Evolutionary conservation across 176 grass and related monocot species (phyloP).

Genomic region (Oryza brachyantha): DNA sequence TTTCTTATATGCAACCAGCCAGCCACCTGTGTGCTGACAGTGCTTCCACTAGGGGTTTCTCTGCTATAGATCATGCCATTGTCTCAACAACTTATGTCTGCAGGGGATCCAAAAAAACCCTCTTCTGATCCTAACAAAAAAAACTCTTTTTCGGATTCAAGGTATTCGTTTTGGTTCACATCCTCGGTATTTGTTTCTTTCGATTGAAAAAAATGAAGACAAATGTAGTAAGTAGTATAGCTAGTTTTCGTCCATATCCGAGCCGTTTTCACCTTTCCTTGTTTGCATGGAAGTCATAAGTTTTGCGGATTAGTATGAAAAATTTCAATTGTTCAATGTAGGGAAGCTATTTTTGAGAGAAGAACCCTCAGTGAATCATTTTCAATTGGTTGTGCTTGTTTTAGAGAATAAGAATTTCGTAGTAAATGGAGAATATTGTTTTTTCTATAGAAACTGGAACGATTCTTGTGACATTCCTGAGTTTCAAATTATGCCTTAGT

Average conservation of each 20-base stretch:
- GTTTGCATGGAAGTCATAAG: too few species aligned
- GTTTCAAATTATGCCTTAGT: neutral
- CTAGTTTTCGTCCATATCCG: too few species aligned
- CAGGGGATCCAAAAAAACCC: neutral
- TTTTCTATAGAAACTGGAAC: neutral
- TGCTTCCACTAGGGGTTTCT: constrained; percentile 9
- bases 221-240: too few species aligned
- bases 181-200: too few species aligned
- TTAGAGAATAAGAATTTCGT: neutral
- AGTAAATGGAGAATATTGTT: too few species aligned
- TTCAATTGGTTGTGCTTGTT: neutral
- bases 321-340: neutral
- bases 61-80: neutral
- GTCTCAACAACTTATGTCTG: neutral
- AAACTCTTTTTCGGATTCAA: too few species aligned
- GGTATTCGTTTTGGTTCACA: too few species aligned
- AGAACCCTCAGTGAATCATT: neutral
- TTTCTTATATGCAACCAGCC: neutral
- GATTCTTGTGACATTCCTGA: neutral
- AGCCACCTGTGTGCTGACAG: neutral
- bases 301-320: neutral
- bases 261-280: too few species aligned
- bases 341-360: neutral
- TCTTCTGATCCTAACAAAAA: too few species aligned
- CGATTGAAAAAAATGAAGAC: too few species aligned